A percentile compares a stretch with the other conserved stretches of the same genome.
These are phyloP conservation scores for Aureobasidium sp. DNA, from an alignment of 2,329 filamentous ascomycete species.

Conservation along the genomic window DNA sequence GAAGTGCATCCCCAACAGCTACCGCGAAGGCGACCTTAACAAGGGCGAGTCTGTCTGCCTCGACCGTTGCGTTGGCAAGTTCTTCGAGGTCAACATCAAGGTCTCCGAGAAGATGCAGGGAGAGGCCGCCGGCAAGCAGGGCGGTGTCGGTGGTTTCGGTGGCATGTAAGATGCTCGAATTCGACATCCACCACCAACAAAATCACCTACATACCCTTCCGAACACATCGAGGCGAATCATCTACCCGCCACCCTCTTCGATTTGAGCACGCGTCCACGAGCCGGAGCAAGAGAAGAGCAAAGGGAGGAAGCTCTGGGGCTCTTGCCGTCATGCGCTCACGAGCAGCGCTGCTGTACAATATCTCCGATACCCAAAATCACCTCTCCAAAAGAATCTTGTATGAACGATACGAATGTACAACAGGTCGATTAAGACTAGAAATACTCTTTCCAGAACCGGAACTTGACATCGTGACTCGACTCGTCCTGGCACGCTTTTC, in stretches of 20 bases:
- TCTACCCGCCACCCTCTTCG: conserved; percentile 8
- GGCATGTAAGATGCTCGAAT: conserved; percentile 16
- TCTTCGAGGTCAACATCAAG: conserved; percentile 98
- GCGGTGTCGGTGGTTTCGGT: conserved; percentile 41
- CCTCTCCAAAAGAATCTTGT: neutral
- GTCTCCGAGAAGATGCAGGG: conserved; percentile 94
- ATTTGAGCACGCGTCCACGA: neutral
- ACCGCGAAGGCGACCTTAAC: conserved; percentile 94
- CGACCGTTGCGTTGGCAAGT: conserved; percentile 94
- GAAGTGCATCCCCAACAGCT: conserved; percentile 88
- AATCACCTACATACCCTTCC: neutral
- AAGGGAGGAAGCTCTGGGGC: neutral
- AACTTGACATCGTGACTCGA: conserved; percentile 77
- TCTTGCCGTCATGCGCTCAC: neutral
- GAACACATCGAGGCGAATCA: neutral
- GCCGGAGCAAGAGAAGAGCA: neutral
- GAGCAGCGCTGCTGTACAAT: conserved; percentile 8
- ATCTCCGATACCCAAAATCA: conserved; percentile 14
- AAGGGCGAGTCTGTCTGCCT: conserved; percentile 98
- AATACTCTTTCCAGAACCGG: conserved; percentile 98
- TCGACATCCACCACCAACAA: neutral
- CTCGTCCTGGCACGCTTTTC: conserved; percentile 67
- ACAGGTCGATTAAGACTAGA: conserved; percentile 26
- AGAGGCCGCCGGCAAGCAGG: conserved; percentile 64
- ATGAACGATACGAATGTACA: conserved; percentile 11